Percentiles rank a stretch among this genome's conserved stretches.
phyloP scores from a whole-genome alignment of 768 basidiomycete species.

The Trametes meyenii region DNA sequence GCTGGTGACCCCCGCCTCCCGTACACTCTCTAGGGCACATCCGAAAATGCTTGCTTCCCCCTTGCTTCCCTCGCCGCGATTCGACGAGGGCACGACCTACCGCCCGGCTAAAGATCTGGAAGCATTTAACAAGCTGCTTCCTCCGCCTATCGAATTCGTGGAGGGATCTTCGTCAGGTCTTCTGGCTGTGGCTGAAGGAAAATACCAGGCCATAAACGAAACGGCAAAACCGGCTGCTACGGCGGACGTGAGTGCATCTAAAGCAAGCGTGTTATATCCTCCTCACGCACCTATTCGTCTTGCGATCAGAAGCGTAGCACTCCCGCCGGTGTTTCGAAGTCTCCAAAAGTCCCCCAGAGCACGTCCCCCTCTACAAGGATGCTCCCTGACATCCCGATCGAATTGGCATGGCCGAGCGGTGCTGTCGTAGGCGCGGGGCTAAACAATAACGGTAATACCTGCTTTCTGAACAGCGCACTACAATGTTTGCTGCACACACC shows the following conservation, averaged over 20 bases:
- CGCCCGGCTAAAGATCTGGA: constrained; percentile 73
- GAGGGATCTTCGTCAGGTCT: constrained; percentile 83
- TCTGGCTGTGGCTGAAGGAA: constrained; percentile 70
- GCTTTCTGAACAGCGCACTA: constrained; percentile 92
- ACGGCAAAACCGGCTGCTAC: constrained; percentile 43
- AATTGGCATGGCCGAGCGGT: constrained; percentile 61
- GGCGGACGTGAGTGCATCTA: constrained; percentile 4
- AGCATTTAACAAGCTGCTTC: constrained; percentile 75
- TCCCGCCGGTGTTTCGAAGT: constrained; percentile 33
- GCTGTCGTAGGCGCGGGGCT: constrained; percentile 62
- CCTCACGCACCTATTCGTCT: neutral
- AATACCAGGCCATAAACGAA: constrained; percentile 81
- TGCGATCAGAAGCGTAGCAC: constrained; percentile 11
- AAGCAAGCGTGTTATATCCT: neutral
- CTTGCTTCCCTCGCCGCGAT: constrained; percentile 55
- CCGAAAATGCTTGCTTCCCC: constrained; percentile 69
- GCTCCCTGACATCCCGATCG: constrained; percentile 57
- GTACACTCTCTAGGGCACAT: neutral
- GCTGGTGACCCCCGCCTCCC: neutral
- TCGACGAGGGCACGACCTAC: constrained; percentile 57
- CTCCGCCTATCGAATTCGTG: constrained; percentile 80
- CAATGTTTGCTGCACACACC: constrained; percentile 94
- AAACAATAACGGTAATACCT: constrained; percentile 89
- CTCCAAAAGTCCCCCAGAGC: constrained; percentile 24
- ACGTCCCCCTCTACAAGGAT: constrained; percentile 38